These are phyloP conservation scores for Fusarium cyanostomum DNA, from an alignment of 2,329 filamentous ascomycete genomes.

Conservation along the genomic window DNA sequence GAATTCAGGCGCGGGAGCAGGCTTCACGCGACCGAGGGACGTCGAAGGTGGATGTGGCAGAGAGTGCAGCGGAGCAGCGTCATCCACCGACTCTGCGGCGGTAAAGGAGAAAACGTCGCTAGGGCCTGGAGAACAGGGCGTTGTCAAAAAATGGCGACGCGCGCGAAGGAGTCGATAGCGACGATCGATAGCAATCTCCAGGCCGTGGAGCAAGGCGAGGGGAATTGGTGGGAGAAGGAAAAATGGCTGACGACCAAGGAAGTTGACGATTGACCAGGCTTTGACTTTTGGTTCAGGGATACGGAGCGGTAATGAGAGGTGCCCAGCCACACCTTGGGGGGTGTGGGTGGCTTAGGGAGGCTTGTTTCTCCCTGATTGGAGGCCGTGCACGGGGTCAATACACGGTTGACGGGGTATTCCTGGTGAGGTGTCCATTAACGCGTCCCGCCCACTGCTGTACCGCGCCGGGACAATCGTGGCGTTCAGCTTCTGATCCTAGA, in stretches of 20 bases:
- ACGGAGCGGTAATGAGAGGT: slow-evolving; percentile 32
- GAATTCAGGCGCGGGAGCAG: slow-evolving; percentile 38
- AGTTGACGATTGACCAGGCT: slow-evolving; percentile 42
- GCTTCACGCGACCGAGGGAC: slow-evolving; percentile 54
- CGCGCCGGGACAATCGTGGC: no score
- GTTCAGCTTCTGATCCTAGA: neutral
- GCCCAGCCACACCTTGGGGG: slow-evolving; percentile 33
- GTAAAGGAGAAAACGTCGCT: slow-evolving; percentile 38
- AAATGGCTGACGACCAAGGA: slow-evolving; percentile 38
- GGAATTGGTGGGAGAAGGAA: slow-evolving; percentile 37
- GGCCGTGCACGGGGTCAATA: slow-evolving; percentile 17
- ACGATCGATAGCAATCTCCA: slow-evolving; percentile 32
- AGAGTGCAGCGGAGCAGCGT: slow-evolving; percentile 29
- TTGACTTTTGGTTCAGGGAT: slow-evolving; percentile 45
- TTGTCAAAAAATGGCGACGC: slow-evolving; percentile 19
- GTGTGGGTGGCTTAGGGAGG: slow-evolving; percentile 20
- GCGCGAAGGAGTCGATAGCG: slow-evolving; percentile 23
- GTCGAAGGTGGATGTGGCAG: slow-evolving; percentile 36
- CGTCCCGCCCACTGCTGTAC: slow-evolving; percentile 32
- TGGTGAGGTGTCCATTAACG: slow-evolving; percentile 31
- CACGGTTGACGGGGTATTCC: slow-evolving; percentile 23
- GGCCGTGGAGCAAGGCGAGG: slow-evolving; percentile 24
- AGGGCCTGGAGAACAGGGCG: slow-evolving; percentile 17
- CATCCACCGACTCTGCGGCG: slow-evolving; percentile 38
- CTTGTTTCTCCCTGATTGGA: slow-evolving; percentile 25